Base-by-base conservation (phyloP, 805 yeast genomes). In the Nakazawaea wyomingensis region DNA sequence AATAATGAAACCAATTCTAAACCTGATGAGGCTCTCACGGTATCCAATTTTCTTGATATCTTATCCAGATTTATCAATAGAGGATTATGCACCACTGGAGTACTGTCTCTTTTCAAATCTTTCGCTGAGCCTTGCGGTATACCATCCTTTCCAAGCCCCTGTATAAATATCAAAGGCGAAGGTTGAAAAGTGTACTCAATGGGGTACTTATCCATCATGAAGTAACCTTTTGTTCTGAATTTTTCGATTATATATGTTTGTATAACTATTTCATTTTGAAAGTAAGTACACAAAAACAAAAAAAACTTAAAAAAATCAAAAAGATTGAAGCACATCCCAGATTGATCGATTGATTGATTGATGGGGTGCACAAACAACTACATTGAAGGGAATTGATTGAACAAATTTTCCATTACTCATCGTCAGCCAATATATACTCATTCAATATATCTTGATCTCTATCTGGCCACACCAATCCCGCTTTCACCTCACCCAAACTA, bases 161-260 rank as follows among this genome's bases (percentile, higher is more conserved):
- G 76, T 2, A 71, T 47, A 1, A 64, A 52, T 18, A 71, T 64
- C 40, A 71, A 48, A 0, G 76, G 76, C 0, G 67, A 56, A 36
- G 61, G 50, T 21, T 68, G 56, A 1, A 59, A 41, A 1, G 66
- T 55, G 29, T 60, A 48, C 33, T 64, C 66, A 1, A 48, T 34
- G 4, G 69, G 69, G 46, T 64, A 69, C 10, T 61, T 49, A 38
- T 69, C 71, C 75, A 69, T 69, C 37, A 13, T 21, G 6, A 5
- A 11, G 22, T 14, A 16, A n/a, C 17, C 8, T 13, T 17, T 32
- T 16, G 22, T 32, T 32, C 5, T 16, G 8, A 32, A 16, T n/a
- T n/a, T n/a, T n/a, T n/a, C n/a, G n/a, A n/a, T n/a, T n/a, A n/a
- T n/a, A n/a, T n/a, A n/a, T n/a, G n/a, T n/a, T n/a, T n/a, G n/a